Evolutionary conservation across 208 protist genomes (phyloP), one percentile per base, ranked within the genome.

Genomic region (Porcisia hertigi): DNA sequence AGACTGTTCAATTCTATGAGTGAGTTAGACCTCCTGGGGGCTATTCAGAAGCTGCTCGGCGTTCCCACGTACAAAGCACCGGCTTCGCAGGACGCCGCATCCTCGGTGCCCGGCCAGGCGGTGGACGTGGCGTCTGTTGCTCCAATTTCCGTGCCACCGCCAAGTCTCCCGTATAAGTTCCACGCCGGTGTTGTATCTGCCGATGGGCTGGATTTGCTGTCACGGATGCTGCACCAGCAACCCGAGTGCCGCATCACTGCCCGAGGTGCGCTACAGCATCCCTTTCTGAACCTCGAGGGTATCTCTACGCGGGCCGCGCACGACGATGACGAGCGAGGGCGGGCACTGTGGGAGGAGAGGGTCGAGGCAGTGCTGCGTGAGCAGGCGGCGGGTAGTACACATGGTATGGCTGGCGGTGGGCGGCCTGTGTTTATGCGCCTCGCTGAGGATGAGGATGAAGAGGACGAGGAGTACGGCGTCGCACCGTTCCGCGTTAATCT

Each of bases 1-100:
- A 88, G 91, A 65, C 87, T 97, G 20, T 96, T 98, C 65, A 60
- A 53, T 39, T 85, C 82, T 3, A 47, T 79, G 49, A 88, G 87
- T 64, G 92, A 98, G 75, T 75, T 98, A n/a, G 84, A 80, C 36
- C 53, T 97, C 71, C 71, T 98, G 0, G 84, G 87, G n/a, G 82
- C 81, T 4, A 96, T 98, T 74, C 94, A 86, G 75, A 89, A 88
- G 69, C 86, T 98, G 23, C 77, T 98, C 1, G 94, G 94, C 3
- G 16, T 60, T 25, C 30, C 53, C 6, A 49, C 52, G 36, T 45
- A 59, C 69, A 34, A 14, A 14, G 53, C 11, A 53, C 34, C 53
- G 34, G 16, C 69, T n/a, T 69, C 63, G 73, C 59, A 45, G 53
- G 6, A 14, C 53, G 34, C 6, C 6, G 71, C 63, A n/a, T 43